phyloP scores from a whole-genome alignment of 192 early-diverging fungal genomes.

The Podila verticillata region DNA sequence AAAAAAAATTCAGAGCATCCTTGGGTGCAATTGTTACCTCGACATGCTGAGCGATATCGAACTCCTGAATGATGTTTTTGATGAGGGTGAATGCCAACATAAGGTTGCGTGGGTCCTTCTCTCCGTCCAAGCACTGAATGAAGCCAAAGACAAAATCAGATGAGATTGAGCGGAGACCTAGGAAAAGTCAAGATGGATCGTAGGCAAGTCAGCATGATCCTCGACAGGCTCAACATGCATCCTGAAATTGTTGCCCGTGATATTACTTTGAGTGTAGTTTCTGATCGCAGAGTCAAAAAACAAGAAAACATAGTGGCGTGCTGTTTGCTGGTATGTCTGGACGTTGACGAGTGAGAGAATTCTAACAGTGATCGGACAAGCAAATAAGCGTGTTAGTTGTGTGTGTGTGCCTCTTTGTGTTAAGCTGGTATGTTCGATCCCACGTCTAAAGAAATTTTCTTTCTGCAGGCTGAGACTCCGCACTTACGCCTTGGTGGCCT shows the following conservation, averaged over 20 bases:
- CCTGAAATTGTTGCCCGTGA: background rate
- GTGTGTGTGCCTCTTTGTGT: background rate
- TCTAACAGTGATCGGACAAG: constrained; percentile 40
- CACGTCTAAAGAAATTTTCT: background rate
- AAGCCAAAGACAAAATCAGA: constrained; percentile 84
- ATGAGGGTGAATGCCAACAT: constrained; percentile 86
- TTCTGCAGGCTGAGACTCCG: background rate
- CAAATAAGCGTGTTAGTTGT: background rate
- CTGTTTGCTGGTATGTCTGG: constrained; percentile 91
- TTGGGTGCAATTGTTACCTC: constrained; percentile 60
- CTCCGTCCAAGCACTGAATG: constrained; percentile 91
- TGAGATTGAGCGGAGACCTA: constrained; percentile 72
- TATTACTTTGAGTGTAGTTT: constrained; percentile 54
- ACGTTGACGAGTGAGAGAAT: constrained; percentile 88
- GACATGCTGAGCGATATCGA: constrained; percentile 82
- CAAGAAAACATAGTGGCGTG: constrained; percentile 77
- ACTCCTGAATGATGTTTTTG: constrained; percentile 72
- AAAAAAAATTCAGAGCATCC: background rate
- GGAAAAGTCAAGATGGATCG: constrained; percentile 5
- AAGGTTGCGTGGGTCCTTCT: constrained; percentile 98
- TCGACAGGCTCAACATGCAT: background rate
- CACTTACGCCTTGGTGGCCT: constrained; percentile 61
- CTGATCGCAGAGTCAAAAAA: constrained; percentile 77
- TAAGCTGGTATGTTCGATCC: too few relatives aligned
- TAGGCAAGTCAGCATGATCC: constrained; percentile 9